Evolutionary conservation across 768 basidiomycete species (phyloP).

Genomic region (Serendipita sp.): DNA sequence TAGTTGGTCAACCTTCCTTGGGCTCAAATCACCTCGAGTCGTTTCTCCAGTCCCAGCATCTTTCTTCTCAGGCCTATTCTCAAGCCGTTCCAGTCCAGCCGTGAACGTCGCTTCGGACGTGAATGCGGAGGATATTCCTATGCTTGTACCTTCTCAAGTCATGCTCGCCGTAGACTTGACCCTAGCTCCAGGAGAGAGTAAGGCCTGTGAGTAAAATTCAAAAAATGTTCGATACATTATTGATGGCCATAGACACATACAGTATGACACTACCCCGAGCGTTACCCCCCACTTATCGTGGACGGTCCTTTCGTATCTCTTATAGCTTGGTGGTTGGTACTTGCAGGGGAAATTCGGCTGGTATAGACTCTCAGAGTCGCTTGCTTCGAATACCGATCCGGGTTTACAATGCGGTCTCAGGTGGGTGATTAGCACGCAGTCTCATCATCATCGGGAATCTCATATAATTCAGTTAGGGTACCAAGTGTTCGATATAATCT

Average conservation of each 20-base stretch:
- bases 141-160: conserved; percentile 68
- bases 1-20: not conserved
- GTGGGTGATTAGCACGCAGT: conserved; percentile 26
- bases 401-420: conserved; percentile 73
- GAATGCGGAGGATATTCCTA: conserved; percentile 51
- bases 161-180: conserved; percentile 81
- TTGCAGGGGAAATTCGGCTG: conserved; percentile 40
- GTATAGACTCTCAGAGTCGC: conserved; percentile 29
- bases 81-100: conserved; percentile 22
- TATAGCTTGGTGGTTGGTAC: conserved; percentile 86
- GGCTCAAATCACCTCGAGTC: not conserved
- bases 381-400: conserved; percentile 86
- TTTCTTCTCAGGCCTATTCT: conserved; percentile 12
- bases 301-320: conserved; percentile 67
- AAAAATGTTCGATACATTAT: conserved; percentile 7
- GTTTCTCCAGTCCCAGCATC: not conserved
- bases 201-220: conserved; percentile 46
- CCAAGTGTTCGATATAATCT: conserved; percentile 61
- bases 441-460: conserved; percentile 21
- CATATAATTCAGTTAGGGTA: conserved; percentile 25
- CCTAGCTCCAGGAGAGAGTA: conserved; percentile 68
- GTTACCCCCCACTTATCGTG: conserved; percentile 82
- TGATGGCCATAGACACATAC: conserved; percentile 50
- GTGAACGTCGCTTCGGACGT: conserved; percentile 9
- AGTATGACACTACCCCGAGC: conserved; percentile 54